Evolutionary conservation across 2,329 filamentous ascomycete genomes (phyloP).

Genomic region (Pseudogymnoascus destructans): DNA sequence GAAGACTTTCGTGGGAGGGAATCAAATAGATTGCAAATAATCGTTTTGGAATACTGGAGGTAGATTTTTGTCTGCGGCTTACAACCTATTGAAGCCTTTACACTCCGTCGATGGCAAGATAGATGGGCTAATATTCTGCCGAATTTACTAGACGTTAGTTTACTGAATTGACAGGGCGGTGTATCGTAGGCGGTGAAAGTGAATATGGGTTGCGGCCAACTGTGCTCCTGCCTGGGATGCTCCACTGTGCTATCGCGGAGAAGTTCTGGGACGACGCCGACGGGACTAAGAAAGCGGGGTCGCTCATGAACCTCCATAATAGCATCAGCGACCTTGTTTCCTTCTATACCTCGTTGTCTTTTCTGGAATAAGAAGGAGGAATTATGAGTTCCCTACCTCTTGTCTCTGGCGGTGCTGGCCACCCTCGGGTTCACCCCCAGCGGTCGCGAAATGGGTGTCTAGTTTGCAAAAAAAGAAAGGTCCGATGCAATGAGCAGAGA

Average conservation of each 20-base stretch:
- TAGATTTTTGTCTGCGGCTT: no score
- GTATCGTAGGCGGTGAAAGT: background rate
- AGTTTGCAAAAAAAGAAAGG: slow-evolving; percentile 1
- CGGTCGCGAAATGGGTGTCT: slow-evolving; percentile 4
- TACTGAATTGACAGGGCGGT: background rate
- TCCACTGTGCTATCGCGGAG: background rate
- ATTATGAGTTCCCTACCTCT: background rate
- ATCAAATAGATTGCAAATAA: background rate
- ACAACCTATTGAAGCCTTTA: background rate
- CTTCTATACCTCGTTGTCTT: background rate
- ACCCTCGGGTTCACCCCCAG: background rate
- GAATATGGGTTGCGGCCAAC: background rate
- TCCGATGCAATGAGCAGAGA: slow-evolving; percentile 2
- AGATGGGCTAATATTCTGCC: background rate
- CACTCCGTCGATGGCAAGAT: background rate
- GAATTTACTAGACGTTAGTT: background rate
- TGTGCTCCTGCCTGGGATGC: background rate
- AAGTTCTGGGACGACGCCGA: background rate
- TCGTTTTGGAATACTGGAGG: background rate
- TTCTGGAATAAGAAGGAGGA: slow-evolving; percentile 3
- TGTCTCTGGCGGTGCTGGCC: background rate
- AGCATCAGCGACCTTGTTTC: background rate
- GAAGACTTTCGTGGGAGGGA: background rate
- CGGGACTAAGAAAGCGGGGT: slow-evolving; percentile 3
- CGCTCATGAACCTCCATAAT: background rate